Evolutionary conservation across 1,284 basidiomycete genomes (phyloP), one percentile per base, ranked within the genome.

Genomic region (Cryptococcus sp.): DNA sequence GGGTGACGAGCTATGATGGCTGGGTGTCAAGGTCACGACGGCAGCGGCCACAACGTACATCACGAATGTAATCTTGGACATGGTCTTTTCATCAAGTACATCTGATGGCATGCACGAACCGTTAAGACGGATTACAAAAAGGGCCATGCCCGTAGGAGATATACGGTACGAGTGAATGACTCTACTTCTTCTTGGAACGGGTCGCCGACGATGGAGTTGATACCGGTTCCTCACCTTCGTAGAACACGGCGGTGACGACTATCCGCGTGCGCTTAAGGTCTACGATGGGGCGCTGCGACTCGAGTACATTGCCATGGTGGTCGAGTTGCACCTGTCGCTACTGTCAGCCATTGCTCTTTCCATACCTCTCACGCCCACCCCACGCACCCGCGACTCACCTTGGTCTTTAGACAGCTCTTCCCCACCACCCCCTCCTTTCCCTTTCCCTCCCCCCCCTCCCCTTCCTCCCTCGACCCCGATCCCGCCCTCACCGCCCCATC

Each of bases 181-280:
- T 33, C 28, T 36, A 61, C 45, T 57, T 61, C 51, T 58, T 61
- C 44, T 56, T 61, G 18, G 60, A 57, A 13, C 60, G 36, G 7
- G 53, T 58, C 13, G 55, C 48, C 5, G 38, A 38, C 9, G 53
- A 38, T 35, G 59, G 45, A 16, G 59, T 44, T 28, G 54, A 46
- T 4, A 64, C 60, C 1, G 74, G 73, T 46, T 76, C 73, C 60
- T 91, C 89, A 57, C 85, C 85, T 60, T 91, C 89, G 63, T 91
- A 92, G 37, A 91, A 84, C 69, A 86, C 87, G 64, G 85, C 89
- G 77, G 88, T 87, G 37, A 92, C 85, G 44, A 84, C 77, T 37
- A 93, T 78, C 58, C 84, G 84, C 69, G 88, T 85, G 28, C 81
- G 79, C 45, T 83, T 81, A 28, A 91, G 79, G 38, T 85, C 81